Base-by-base conservation (phyloP, 208 protist species). In the Leptomonas pyrrhocoris region DNA sequence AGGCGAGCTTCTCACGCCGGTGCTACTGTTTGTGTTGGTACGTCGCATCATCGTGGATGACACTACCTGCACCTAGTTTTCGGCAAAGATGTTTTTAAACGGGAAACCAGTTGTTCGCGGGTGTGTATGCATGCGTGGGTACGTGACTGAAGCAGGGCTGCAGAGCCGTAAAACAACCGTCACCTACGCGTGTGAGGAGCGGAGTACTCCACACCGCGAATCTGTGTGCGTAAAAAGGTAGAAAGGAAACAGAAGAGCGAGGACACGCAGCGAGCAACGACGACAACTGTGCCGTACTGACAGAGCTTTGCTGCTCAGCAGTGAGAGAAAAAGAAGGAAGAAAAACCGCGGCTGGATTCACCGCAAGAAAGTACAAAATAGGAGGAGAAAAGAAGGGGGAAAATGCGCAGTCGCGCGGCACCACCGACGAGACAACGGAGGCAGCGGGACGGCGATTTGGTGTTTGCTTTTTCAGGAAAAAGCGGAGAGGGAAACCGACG, bases 321-420 rank as follows among this genome's bases (percentile, higher is more conserved):
- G 18, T 3, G 43, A 48, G 43, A 48, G 43, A 48, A 48, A 48
- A 21, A 48, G 11, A 48, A 48, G 13, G 38, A 48, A 48, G 11
- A 12, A 48, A 48, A 38, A 38, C 9, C 34, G 34, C 34, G 3
- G 7, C 16, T 12, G 8, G 45, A 21, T 42, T 30, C 43, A 21
- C 19, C 38, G 21, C 19, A 46, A 38, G 18, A 6, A 46, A 54
- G 53, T 30, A 57, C n/a, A 55, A 72, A 40, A 53, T 49, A 48
- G 23, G 27, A 45, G 11, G 48, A 63, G 42, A 54, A 54, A 50
- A 31, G 55, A 56, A 42, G 30, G 15, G 4, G 45, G 58, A 25
- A 25, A 48, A 48, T n/a, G 43, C 2, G 11, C 34, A 9, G 34
- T 19, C 11, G 18, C 16, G 5, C 43, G 4, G 43, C 11, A 48